Evolutionary conservation across 306 rosid species (phyloP).

Genomic region (Corylus americana): DNA sequence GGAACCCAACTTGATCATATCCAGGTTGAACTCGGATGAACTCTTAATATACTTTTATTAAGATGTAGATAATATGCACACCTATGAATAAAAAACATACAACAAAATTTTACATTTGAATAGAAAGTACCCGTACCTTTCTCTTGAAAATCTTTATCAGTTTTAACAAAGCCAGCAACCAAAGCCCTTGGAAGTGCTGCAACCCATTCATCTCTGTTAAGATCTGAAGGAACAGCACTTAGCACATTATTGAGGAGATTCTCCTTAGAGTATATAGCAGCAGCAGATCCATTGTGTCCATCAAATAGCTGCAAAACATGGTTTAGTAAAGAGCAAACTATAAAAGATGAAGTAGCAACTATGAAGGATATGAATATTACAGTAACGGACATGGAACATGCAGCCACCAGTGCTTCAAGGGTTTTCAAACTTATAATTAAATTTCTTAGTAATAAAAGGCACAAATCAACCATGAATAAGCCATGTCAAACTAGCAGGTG

Average conservation of each 20-base stretch:
- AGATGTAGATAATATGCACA: not conserved
- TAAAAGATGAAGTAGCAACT: constrained; percentile 9
- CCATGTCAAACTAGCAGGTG: not conserved
- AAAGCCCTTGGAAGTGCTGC: constrained; percentile 96
- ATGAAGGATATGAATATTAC: constrained; percentile 4
- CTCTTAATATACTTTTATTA: not conserved
- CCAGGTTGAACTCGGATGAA: not conserved
- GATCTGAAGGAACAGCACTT: constrained; percentile 82
- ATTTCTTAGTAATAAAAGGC: not conserved
- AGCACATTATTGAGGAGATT: constrained; percentile 80
- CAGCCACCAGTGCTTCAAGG: constrained; percentile 11
- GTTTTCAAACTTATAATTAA: not conserved
- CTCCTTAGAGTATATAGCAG: constrained; percentile 94
- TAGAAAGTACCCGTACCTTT: constrained; percentile 50
- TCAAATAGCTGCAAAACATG: constrained; percentile 80
- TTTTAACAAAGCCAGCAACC: constrained; percentile 98
- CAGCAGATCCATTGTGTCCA: constrained; percentile 99
- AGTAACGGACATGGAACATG: constrained; percentile 4
- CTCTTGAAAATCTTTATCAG: constrained; percentile 89
- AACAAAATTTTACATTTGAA: constrained; percentile 16
- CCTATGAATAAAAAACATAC: not conserved
- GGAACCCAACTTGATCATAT: not conserved
- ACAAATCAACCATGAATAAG: not conserved
- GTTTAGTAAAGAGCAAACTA: constrained; percentile 34
- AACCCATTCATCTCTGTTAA: constrained; percentile 93